These are phyloP conservation scores for Penicillium rolfsii DNA, from an alignment of 2,329 filamentous ascomycete genomes.

Conservation along the genomic window DNA sequence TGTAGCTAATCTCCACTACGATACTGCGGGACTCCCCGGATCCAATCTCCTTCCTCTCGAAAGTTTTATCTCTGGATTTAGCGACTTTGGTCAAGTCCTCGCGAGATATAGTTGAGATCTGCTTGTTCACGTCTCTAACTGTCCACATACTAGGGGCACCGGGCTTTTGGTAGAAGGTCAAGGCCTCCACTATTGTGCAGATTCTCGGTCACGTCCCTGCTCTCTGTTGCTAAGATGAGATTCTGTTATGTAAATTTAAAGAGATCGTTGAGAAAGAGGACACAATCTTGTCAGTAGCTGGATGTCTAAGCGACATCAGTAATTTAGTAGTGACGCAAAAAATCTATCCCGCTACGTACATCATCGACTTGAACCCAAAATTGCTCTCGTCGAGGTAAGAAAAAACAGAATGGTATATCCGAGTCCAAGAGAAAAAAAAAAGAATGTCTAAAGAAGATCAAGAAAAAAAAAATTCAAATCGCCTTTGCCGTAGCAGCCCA, in stretches of 20 bases:
- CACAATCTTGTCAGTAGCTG: neutral
- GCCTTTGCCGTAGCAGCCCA: conserved; percentile 48
- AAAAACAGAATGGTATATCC: conserved; percentile 15
- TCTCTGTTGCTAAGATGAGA: neutral
- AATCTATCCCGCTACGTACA: neutral
- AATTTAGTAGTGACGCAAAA: neutral
- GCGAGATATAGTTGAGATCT: conserved; percentile 20
- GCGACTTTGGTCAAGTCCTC: conserved; percentile 17
- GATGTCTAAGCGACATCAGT: neutral
- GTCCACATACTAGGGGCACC: conserved; percentile 3
- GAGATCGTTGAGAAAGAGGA: neutral
- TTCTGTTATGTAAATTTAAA: neutral
- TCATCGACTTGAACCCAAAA: neutral
- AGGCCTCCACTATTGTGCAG: conserved; percentile 14
- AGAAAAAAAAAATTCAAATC: neutral
- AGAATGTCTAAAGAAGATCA: conserved; percentile 6
- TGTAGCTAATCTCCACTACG: conserved; percentile 21
- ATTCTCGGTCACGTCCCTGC: conserved; percentile 21
- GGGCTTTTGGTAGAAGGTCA: conserved; percentile 6
- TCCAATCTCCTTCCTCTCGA: conserved; percentile 15
- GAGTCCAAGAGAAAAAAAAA: conserved; percentile 7
- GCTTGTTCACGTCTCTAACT: conserved; percentile 11
- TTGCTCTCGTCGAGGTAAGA: neutral
- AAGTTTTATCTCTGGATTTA: conserved; percentile 3
- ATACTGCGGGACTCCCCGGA: conserved; percentile 20